Percentiles rank a stretch among this genome's conserved stretches.
These are phyloP conservation scores for Lentinula detonsa DNA, from an alignment of 768 basidiomycete genomes.

Conservation along the genomic window DNA sequence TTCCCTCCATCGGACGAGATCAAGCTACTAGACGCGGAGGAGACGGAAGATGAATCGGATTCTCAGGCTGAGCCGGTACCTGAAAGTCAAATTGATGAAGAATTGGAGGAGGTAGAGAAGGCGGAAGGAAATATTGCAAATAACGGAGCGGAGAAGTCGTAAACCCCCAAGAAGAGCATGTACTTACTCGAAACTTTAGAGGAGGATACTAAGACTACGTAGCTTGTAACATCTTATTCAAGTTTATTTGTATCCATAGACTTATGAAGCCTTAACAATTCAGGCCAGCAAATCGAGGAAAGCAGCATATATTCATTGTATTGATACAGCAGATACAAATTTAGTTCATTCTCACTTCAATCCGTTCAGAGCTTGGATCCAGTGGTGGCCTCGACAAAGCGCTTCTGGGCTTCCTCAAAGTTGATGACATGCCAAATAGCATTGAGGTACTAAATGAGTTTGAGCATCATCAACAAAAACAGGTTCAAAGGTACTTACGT, in stretches of 20 bases:
- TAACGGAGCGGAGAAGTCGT: background rate
- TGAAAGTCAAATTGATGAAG: background rate
- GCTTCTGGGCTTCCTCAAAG: constrained; percentile 71
- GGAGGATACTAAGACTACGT: no score
- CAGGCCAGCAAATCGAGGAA: no score
- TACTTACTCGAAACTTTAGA: no score
- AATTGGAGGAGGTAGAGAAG: background rate
- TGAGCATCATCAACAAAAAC: background rate
- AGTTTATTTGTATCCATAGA: no score
- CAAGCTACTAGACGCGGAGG: background rate
- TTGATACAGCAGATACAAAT: constrained; percentile 3
- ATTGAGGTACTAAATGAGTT: constrained; percentile 50
- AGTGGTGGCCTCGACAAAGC: constrained; percentile 39
- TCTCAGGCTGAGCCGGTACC: background rate
- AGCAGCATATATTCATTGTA: background rate
- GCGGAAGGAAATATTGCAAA: background rate
- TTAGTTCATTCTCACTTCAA: background rate
- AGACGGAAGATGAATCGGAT: background rate
- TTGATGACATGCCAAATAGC: constrained; percentile 73
- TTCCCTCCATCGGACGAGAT: constrained; percentile 36
- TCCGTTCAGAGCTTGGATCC: constrained; percentile 7
- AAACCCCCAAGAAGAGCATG: background rate
- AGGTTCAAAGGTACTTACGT: constrained; percentile 48
- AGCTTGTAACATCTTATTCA: no score
- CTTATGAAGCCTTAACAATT: no score